These are phyloP conservation scores for Kuraishia floccosa DNA, from an alignment of 805 yeast genomes.

Conservation along the genomic window DNA sequence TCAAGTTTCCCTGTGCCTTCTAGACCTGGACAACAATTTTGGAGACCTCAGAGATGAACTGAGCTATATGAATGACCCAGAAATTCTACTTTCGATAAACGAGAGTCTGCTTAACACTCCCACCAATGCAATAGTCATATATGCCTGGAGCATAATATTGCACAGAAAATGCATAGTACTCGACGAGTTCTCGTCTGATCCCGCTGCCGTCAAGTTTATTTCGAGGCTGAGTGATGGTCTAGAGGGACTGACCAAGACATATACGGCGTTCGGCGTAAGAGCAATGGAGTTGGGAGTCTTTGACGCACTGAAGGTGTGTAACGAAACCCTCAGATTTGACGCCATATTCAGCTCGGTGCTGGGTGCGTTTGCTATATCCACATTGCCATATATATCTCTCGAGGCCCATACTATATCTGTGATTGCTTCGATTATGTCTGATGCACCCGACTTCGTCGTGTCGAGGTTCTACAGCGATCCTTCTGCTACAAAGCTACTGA, in stretches of 20 bases:
- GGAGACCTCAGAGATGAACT: slow-evolving; percentile 25
- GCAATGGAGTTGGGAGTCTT: slow-evolving; percentile 33
- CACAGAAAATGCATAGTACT: slow-evolving; percentile 37
- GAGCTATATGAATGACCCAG: slow-evolving; percentile 28
- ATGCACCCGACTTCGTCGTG: slow-evolving; percentile 32
- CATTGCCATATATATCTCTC: slow-evolving; percentile 36
- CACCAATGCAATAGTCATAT: slow-evolving; percentile 37
- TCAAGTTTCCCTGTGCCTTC: slow-evolving; percentile 34
- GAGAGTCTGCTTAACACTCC: slow-evolving; percentile 22
- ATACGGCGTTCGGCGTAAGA: slow-evolving; percentile 23
- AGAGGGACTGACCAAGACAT: slow-evolving; percentile 7
- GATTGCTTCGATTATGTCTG: slow-evolving; percentile 26
- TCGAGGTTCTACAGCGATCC: slow-evolving; percentile 33
- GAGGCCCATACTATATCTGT: slow-evolving; percentile 31
- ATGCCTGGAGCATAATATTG: slow-evolving; percentile 56
- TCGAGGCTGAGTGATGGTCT: slow-evolving; percentile 9
- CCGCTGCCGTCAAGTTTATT: slow-evolving; percentile 9
- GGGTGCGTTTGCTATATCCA: slow-evolving; percentile 29
- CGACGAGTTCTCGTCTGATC: slow-evolving; percentile 22
- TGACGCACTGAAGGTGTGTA: slow-evolving; percentile 26
- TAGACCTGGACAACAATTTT: slow-evolving; percentile 44
- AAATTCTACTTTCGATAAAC: slow-evolving; percentile 27
- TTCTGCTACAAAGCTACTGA: slow-evolving; percentile 29
- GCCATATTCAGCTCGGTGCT: slow-evolving; percentile 37
- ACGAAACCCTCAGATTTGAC: slow-evolving; percentile 34